phyloP scores from a whole-genome alignment of 139 green algal genomes.

The Trebouxia sp. region DNA sequence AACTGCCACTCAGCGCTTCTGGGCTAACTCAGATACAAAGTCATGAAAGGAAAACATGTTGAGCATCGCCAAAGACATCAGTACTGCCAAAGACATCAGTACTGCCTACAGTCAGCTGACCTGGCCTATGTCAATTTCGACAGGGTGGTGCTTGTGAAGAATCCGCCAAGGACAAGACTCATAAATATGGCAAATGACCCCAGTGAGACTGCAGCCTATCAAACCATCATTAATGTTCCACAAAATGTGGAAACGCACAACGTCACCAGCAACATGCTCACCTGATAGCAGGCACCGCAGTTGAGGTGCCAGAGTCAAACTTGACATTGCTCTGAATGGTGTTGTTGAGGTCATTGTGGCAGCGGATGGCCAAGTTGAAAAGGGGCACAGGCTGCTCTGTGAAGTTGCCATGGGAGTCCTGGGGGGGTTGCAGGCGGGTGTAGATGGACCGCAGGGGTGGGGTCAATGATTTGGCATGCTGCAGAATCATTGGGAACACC shows the following conservation, averaged over 20 bases:
- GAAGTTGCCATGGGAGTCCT: slow-evolving; percentile 13
- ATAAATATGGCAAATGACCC: no score
- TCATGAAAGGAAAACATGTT: no score
- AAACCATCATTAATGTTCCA: no score
- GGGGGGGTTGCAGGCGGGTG: not conserved
- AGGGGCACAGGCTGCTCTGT: not conserved
- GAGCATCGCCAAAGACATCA: no score
- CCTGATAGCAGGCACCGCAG: not conserved
- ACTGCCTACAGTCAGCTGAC: no score
- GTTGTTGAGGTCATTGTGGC: slow-evolving; percentile 2
- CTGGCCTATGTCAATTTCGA: no score
- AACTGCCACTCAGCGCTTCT: no score
- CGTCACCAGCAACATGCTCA: not conserved
- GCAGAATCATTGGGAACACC: not conserved
- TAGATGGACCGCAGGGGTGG: not conserved
- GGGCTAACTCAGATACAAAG: no score
- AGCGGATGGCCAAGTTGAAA: slow-evolving; percentile 5
- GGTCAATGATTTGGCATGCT: not conserved
- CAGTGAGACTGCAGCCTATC: no score
- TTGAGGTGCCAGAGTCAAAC: not conserved
- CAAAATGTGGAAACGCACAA: not conserved
- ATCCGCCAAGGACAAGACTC: no score
- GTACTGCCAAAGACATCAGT: no score
- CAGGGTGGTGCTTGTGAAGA: no score
- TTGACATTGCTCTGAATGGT: not conserved